Base-by-base conservation (phyloP, 108 stramenopile genomes). In the Nitzschia sp. region DNA sequence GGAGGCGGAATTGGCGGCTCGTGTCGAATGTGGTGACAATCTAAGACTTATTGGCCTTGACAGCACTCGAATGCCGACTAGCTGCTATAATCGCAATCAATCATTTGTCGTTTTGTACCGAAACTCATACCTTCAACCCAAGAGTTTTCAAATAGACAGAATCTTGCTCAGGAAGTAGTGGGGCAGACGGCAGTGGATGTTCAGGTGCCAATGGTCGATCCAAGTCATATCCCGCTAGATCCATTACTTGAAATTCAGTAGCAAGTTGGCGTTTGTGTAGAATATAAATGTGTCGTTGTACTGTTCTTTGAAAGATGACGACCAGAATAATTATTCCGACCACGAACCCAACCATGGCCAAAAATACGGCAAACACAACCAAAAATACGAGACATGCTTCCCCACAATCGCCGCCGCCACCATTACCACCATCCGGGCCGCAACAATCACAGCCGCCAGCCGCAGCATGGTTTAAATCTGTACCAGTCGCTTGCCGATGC, bases 241-340 rank as follows among this genome's bases (percentile, higher is more conserved):
- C 70, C 60, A 71, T 26, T 0, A 71, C 70, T 30, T 49, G 59
- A 31, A 54, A 71, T 42, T 71, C 70, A 0, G 29, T 34, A 6
- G 59, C 60, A 15, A 71, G 70, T 34, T 71, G 60, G 18, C 60
- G 59, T 26, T 71, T 71, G 26, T 71, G 70, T 6, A 71, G 36
- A 15, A 71, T 30, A 32, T 71, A 36, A 53, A 71, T 49, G 34
- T 71, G 70, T 1, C 61, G 59, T 2, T 45, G 58, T 18, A 71
- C 59, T 13, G 56, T 62, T 31, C 70, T 17, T 25, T 71, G 70
- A 30, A 49, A 46, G 30, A 55, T 33, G 18, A 71, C 21, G 18
- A 71, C 60, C 4, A 36, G 26, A 3, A 71, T 49, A 17, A 71
- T 30, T 0, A 71, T 59, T 9, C 70, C 70, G 0, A 71, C 60